Conservation (phyloP, 2,329 filamentous ascomycete genomes). For the Ophiocordyceps robertsii region DNA sequence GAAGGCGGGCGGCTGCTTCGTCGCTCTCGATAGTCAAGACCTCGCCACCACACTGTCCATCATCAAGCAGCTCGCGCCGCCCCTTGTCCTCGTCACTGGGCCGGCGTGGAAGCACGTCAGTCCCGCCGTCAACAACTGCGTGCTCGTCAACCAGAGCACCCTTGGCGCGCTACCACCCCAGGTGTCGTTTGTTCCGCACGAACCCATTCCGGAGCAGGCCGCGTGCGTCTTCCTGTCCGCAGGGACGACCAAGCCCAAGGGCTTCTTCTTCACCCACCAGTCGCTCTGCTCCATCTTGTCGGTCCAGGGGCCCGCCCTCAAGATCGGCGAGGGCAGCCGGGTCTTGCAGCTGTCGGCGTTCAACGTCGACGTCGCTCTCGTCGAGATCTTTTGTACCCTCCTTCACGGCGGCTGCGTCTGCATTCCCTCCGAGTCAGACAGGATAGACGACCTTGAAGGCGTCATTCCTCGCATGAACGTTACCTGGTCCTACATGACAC, state of each 20-base stretch:
- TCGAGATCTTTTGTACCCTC: slow-evolving; percentile 38
- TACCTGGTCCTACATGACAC: slow-evolving; percentile 42
- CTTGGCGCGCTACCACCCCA: slow-evolving; percentile 21
- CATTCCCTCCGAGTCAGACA: slow-evolving; percentile 36
- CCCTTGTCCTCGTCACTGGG: slow-evolving; percentile 30
- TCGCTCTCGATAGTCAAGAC: slow-evolving; percentile 33
- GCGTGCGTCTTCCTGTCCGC: slow-evolving; percentile 51
- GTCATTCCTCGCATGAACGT: slow-evolving; percentile 36
- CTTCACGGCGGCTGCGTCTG: slow-evolving; percentile 46
- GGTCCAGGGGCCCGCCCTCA: slow-evolving; percentile 34
- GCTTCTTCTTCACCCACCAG: slow-evolving; percentile 47
- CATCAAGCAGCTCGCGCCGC: slow-evolving; percentile 28
- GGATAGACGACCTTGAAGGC: slow-evolving; percentile 33
- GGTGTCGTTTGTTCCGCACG: slow-evolving; percentile 13
- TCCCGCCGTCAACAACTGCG: slow-evolving; percentile 24
- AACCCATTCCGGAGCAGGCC: slow-evolving; percentile 28
- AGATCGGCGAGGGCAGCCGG: slow-evolving; percentile 36
- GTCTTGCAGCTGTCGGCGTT: slow-evolving; percentile 42
- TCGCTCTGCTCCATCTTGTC: slow-evolving; percentile 41
- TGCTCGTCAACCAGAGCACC: slow-evolving; percentile 27
- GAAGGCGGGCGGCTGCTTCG: slow-evolving; percentile 41
- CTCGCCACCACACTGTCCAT: slow-evolving; percentile 25
- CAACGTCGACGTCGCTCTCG: slow-evolving; percentile 37
- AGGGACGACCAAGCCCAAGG: slow-evolving; percentile 35
- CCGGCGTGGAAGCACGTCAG: slow-evolving; percentile 24